Conservation (phyloP, 202 grass and related monocot genomes). For the Bolboschoenoplectus hybrid region DNA sequence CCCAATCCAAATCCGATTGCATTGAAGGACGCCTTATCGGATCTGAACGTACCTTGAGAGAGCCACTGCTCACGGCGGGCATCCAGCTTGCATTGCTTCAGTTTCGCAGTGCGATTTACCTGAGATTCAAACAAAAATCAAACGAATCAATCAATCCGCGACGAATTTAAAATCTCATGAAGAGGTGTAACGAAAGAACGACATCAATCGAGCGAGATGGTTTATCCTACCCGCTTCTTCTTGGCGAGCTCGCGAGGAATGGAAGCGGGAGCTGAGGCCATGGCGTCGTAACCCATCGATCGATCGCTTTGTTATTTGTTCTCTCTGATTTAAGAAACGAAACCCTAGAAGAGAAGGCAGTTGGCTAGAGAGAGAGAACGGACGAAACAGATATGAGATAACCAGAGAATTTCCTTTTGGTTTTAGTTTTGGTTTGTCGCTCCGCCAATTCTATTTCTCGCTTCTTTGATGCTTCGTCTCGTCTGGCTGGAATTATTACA, state of each 20-base stretch:
- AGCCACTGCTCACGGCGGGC: conserved; percentile 97
- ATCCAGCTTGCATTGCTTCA: conserved; percentile 98
- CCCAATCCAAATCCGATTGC: conserved; percentile 32
- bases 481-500: conserved; percentile 5
- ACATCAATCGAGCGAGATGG: conserved; percentile 30
- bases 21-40: neutral
- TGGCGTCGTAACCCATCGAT: conserved; percentile 54
- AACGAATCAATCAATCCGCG: conserved; percentile 43
- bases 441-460: conserved; percentile 4
- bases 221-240: conserved; percentile 75
- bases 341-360: conserved; percentile 34
- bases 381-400: conserved; percentile 35
- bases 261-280: conserved; percentile 47
- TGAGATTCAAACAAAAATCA: conserved; percentile 33
- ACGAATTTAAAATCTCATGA: neutral
- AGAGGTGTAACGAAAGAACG: neutral
- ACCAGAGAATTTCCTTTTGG: conserved; percentile 18
- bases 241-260: conserved; percentile 58
- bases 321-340: conserved; percentile 31
- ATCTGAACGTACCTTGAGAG: conserved; percentile 71
- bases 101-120: conserved; percentile 81
- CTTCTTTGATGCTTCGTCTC: neutral
- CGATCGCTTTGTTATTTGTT: conserved; percentile 43
- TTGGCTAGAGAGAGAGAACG: conserved; percentile 21
- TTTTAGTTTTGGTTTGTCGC: neutral